A percentile compares a stretch with the other conserved stretches of the same genome.
Conservation (phyloP, 331 rosid species). For the Prunus yedoensis region DNA sequence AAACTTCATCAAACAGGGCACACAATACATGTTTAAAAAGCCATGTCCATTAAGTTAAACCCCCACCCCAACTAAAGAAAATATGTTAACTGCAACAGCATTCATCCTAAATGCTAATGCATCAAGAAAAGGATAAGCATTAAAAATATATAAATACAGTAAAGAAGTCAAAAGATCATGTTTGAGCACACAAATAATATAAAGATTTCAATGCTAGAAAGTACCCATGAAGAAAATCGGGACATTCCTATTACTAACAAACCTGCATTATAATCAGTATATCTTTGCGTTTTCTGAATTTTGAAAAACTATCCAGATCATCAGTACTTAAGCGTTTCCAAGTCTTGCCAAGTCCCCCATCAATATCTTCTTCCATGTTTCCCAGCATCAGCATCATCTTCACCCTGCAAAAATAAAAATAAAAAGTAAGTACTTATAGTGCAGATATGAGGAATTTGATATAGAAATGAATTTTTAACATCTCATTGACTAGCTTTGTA, state of each 20-base stretch:
- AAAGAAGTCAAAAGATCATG: background rate
- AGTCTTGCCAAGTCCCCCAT: slow-evolving; percentile 80
- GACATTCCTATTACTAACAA: slow-evolving; percentile 5
- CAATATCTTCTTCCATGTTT: slow-evolving; percentile 89
- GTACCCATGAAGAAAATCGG: background rate
- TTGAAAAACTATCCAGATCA: slow-evolving; percentile 88
- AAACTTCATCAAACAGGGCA: background rate
- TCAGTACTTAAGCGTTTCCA: slow-evolving; percentile 84
- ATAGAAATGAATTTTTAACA: background rate
- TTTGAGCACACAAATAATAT: background rate
- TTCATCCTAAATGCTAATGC: slow-evolving; percentile 7
- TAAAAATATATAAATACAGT: background rate
- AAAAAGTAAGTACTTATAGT: background rate
- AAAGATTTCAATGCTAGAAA: background rate
- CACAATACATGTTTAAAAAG: background rate
- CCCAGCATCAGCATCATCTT: slow-evolving; percentile 53
- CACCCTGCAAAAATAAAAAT: slow-evolving; percentile 39
- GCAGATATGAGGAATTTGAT: background rate
- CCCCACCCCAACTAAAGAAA: too few species aligned
- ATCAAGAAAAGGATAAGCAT: background rate
- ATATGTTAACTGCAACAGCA: background rate
- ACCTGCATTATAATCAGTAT: slow-evolving; percentile 75
- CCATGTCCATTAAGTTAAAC: background rate
- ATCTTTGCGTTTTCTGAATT: slow-evolving; percentile 85
- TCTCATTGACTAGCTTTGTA: background rate